Evolutionary conservation across 2,329 filamentous ascomycete genomes (phyloP), one percentile per base, ranked within the genome.

Genomic region (Trichoderma polysporum): DNA sequence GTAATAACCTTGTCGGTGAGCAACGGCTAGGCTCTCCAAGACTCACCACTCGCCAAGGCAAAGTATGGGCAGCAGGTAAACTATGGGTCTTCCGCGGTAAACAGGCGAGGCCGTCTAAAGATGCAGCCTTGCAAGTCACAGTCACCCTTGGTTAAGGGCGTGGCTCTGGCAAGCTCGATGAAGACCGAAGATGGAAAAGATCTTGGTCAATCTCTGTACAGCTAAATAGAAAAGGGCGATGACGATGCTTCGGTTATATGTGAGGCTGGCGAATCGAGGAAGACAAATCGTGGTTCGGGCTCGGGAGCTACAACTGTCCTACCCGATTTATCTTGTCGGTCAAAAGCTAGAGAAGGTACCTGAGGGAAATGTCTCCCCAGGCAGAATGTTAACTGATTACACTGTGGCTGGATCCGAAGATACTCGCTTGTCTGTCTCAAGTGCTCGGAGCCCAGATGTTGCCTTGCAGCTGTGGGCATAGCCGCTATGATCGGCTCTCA

Each of bases 41-140:
- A 66, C 64, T 66, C 31, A 66, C n/a, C n/a, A n/a, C n/a, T n/a
- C n/a, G n/a, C n/a, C 64, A 57, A 66, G 50, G 39, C 64, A 52
- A 54, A 37, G 47, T 13, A 54, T 54, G 37, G 35, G 56, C 6
- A 54, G 64, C 29, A 35, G 37, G 29, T 33, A 27, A 61, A 41
- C 33, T 35, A 59, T 45, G 54, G 63, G 57, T 15, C 50, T n/a
- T n/a, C 29, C 37, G 50, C 61, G 61, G 61, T 29, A 64, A 54
- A 49, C 37, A 59, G 57, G 57, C 47, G 37, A 66, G 19, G 35
- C 25, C 33, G 35, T 45, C 47, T 54, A 35, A 29, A 66, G 29
- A 47, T 60, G 57, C 35, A 66, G 64, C 37, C 64, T 66, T 53
- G 64, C 64, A 33, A 60, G 47, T 56, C 41, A 47, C 53, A 52